These are phyloP conservation scores for Haematococcus lacustris DNA, from an alignment of 139 green algal species.

Conservation along the genomic window DNA sequence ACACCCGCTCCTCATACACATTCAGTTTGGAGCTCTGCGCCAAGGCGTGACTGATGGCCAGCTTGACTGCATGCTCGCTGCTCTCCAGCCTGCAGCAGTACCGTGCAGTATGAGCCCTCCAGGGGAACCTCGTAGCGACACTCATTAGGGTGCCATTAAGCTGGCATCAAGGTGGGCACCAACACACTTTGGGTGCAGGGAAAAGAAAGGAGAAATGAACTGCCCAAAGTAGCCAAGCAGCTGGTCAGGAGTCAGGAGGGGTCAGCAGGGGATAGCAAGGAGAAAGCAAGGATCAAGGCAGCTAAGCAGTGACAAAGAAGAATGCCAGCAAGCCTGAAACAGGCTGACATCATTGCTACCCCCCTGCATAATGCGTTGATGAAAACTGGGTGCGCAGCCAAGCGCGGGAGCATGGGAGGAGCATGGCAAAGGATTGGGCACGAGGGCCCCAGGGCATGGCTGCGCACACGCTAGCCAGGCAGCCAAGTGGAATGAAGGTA, in stretches of 20 bases:
- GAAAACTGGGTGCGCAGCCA: background rate
- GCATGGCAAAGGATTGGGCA: too few species aligned
- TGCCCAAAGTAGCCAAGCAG: background rate
- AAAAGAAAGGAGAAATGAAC: background rate
- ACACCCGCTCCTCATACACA: constrained; percentile 76
- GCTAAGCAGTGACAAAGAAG: too few species aligned
- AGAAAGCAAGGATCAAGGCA: too few species aligned
- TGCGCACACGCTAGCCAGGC: too few species aligned
- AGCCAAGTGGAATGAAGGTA: too few species aligned
- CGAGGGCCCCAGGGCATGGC: too few species aligned
- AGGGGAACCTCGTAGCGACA: background rate
- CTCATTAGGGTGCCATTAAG: background rate
- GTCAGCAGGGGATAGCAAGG: too few species aligned
- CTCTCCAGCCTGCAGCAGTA: constrained; percentile 2
- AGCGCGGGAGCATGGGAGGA: background rate
- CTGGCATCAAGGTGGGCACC: background rate
- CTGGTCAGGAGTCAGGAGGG: background rate
- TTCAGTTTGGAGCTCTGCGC: constrained; percentile 71
- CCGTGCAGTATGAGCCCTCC: background rate
- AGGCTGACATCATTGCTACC: too few species aligned
- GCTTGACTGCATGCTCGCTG: constrained; percentile 30
- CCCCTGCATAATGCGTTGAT: background rate
- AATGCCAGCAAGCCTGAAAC: too few species aligned
- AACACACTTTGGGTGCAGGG: background rate
- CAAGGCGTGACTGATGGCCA: constrained; percentile 47